Evolutionary conservation across 305 asterid species (phyloP), one percentile per base, ranked within the genome.

Genomic region (Petunia hybrid): DNA sequence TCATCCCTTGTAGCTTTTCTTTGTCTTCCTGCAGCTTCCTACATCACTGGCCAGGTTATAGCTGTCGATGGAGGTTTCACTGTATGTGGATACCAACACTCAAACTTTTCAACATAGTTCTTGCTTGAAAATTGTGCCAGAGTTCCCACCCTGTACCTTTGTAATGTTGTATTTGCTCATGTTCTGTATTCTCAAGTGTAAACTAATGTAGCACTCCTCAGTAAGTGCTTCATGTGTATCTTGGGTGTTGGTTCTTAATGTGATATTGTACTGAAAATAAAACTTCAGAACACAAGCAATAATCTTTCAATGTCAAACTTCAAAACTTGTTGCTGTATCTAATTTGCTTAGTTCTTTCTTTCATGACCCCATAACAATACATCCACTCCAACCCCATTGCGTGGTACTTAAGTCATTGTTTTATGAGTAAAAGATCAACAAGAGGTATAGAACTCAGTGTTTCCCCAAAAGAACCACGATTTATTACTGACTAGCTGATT

Each of bases 11-110:
- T 92, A 6, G 97, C 98, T 67, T 95, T 85, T 88, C 94, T 95
- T 12, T 95, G 98, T 83, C 98, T 95, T 62, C 98, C 97, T 12
- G 91, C 91, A 64, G 97, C 99, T 79, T 91, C 98, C 0, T 93
- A 93, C 73, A 85, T 93, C 14, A 92, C 95, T 51, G 99, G 98
- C 1, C 97, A 95, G 88, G 83, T 92, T 57, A 76, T 95, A 2
- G 82, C 91, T 36, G 98, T 95, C 57, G 99, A 95, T 70, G 99
- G 99, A 83, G 99, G 98, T 78, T 66, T 90, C 86, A 86, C 95
- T 39, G 91, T 92, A 48, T 84, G 89, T 82, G 98, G 92, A 9
- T 92, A 92, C 41, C 57, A 69, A 45, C 41, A 45, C 16, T 57
- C 77, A 8, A 43, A 8, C n/a, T 69, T 65, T 39, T 65, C 38